Conservation (phyloP, 2,329 filamentous ascomycete genomes). For the Apiospora malaysiana region DNA sequence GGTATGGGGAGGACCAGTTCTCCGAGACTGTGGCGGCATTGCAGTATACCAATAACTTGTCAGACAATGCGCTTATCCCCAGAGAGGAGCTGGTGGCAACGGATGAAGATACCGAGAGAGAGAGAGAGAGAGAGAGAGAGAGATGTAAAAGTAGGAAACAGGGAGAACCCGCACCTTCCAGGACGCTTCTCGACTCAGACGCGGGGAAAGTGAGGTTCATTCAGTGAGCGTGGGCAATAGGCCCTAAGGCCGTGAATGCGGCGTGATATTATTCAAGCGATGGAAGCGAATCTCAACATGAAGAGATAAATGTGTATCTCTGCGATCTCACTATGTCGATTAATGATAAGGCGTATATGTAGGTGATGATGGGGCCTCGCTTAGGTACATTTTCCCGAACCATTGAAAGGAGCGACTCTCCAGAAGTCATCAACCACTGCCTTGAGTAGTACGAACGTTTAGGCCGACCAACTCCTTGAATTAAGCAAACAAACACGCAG, state of each 20-base stretch:
- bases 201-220: too few relatives aligned
- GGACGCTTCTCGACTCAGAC: not conserved
- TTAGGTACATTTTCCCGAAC: not conserved
- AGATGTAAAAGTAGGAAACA: too few relatives aligned
- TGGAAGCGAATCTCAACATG: not conserved
- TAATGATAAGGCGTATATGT: not conserved
- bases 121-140: too few relatives aligned
- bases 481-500: not conserved
- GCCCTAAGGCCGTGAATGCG: not conserved
- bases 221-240: too few relatives aligned
- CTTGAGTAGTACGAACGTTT: not conserved
- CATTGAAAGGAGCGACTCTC: not conserved
- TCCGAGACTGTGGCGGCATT: not conserved
- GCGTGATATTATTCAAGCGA: not conserved
- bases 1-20: conserved; percentile 1
- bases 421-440: not conserved
- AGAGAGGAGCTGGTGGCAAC: too few relatives aligned
- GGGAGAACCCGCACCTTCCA: not conserved
- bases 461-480: not conserved
- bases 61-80: too few relatives aligned
- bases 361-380: not conserved
- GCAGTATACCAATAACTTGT: not conserved
- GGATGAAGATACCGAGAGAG: too few relatives aligned
- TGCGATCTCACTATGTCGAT: not conserved
- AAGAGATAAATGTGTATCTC: not conserved